phyloP scores from a whole-genome alignment of 2,329 filamentous ascomycete species.

The Monilinia fructigena region DNA sequence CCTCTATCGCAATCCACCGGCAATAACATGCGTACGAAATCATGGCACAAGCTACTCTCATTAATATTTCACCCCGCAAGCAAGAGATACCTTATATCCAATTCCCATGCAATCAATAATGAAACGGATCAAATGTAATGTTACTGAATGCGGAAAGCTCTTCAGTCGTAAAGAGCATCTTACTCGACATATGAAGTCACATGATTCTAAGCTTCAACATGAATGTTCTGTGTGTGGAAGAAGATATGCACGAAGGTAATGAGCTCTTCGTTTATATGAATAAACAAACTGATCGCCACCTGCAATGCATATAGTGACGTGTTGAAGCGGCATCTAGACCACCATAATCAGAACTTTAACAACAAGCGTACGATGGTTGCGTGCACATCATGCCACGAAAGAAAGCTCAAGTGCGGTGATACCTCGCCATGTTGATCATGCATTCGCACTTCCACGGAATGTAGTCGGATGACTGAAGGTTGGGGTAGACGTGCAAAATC shows the following conservation, averaged over 20 bases:
- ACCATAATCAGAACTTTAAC: conserved; percentile 32
- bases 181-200: conserved; percentile 32
- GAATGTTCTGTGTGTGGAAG: conserved; percentile 31
- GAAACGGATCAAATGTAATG: conserved; percentile 25
- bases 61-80: conserved; percentile 6
- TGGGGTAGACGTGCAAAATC: not conserved
- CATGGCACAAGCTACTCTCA: conserved; percentile 13
- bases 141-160: conserved; percentile 30
- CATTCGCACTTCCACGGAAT: conserved; percentile 43
- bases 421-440: conserved; percentile 44
- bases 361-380: conserved; percentile 43
- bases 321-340: conserved; percentile 33
- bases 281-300: not conserved
- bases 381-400: conserved; percentile 47
- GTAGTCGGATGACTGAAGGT: conserved; percentile 31
- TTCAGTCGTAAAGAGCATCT: conserved; percentile 37
- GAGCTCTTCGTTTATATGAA: not conserved
- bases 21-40: not conserved
- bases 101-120: not conserved
- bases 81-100: not conserved
- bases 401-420: conserved; percentile 48
- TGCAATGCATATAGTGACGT: conserved; percentile 27
- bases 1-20: conserved; percentile 15
- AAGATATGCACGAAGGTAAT: conserved; percentile 33
- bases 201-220: conserved; percentile 27